Percentiles rank a stretch among this genome's conserved stretches.
Evolutionary conservation across 805 yeast species (phyloP).

Genomic region (Wickerhamomyces chaumierensis): DNA sequence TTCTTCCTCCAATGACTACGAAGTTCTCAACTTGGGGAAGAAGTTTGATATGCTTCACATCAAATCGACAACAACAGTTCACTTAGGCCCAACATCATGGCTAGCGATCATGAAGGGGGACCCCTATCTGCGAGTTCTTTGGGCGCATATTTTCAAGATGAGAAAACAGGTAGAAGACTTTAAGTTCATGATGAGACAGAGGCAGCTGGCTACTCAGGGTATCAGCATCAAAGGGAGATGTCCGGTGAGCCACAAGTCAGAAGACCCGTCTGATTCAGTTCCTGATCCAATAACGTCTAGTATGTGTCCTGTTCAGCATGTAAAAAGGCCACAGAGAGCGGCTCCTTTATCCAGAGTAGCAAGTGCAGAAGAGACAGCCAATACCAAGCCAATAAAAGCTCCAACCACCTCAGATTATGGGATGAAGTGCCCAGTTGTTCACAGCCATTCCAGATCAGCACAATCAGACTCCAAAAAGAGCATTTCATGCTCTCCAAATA

Average conservation of each 20-base stretch:
- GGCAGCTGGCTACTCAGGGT: neutral
- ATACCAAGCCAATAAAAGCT: too few species aligned
- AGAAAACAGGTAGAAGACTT: conserved; percentile 24
- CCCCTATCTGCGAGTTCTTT: conserved; percentile 40
- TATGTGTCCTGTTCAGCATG: neutral
- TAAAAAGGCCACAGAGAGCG: too few species aligned
- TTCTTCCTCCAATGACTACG: conserved; percentile 3
- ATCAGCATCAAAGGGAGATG: neutral
- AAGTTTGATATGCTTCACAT: conserved; percentile 34
- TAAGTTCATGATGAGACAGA: conserved; percentile 8
- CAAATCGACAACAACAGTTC: conserved; percentile 30
- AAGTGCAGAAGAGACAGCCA: neutral
- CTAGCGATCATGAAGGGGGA: conserved; percentile 49
- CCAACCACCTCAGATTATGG: neutral
- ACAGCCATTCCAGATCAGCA: neutral
- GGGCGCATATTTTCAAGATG: conserved; percentile 37
- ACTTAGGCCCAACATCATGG: conserved; percentile 47
- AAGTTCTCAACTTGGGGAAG: conserved; percentile 25
- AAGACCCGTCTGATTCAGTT: neutral
- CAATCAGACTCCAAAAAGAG: conserved; percentile 1
- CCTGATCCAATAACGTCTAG: neutral
- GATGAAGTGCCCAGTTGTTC: neutral
- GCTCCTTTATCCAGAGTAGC: too few species aligned
- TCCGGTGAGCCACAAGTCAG: neutral
- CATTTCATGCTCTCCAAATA: neutral